Evolutionary conservation across 2,329 filamentous ascomycete genomes (phyloP).

Genomic region (Aspergillus sp.): DNA sequence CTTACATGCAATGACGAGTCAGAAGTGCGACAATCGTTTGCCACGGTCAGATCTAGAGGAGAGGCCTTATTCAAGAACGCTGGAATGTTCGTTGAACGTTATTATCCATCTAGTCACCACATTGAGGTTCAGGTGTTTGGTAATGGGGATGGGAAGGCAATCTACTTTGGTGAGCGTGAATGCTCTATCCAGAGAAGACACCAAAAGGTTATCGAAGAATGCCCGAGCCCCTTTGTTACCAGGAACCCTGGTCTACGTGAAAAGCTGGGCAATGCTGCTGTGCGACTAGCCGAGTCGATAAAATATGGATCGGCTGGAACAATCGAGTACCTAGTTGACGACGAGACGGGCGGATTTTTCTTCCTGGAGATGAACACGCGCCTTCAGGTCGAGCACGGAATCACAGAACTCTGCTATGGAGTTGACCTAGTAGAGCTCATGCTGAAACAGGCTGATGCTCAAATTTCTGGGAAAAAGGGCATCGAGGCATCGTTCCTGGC

Average conservation of each 20-base stretch:
- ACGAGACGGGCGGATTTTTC: conserved; percentile 73
- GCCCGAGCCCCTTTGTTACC: conserved; percentile 66
- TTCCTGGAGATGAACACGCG: conserved; percentile 58
- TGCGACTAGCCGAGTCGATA: conserved; percentile 56
- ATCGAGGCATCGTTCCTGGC: conserved; percentile 38
- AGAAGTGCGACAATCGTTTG: conserved; percentile 67
- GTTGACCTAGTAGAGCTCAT: conserved; percentile 54
- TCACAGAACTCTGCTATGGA: conserved; percentile 53
- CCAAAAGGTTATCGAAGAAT: conserved; percentile 89
- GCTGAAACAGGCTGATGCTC: conserved; percentile 51
- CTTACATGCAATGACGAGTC: conserved; percentile 64
- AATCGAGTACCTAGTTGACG: conserved; percentile 86
- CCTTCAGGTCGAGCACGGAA: conserved; percentile 55
- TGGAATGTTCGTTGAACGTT: conserved; percentile 80
- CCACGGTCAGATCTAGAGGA: conserved; percentile 70
- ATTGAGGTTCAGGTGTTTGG: conserved; percentile 91
- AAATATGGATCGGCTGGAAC: conserved; percentile 82
- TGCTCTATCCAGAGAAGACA: conserved; percentile 83
- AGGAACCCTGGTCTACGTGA: conserved; percentile 54
- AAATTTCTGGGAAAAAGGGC: conserved; percentile 42
- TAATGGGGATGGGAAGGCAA: conserved; percentile 70
- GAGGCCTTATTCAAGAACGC: conserved; percentile 76
- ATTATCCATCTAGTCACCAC: conserved; percentile 72
- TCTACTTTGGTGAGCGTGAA: conserved; percentile 82
- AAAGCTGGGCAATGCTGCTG: conserved; percentile 63